Base-by-base conservation (phyloP, 345 rosid species). In the Syzygium oleosum region DNA sequence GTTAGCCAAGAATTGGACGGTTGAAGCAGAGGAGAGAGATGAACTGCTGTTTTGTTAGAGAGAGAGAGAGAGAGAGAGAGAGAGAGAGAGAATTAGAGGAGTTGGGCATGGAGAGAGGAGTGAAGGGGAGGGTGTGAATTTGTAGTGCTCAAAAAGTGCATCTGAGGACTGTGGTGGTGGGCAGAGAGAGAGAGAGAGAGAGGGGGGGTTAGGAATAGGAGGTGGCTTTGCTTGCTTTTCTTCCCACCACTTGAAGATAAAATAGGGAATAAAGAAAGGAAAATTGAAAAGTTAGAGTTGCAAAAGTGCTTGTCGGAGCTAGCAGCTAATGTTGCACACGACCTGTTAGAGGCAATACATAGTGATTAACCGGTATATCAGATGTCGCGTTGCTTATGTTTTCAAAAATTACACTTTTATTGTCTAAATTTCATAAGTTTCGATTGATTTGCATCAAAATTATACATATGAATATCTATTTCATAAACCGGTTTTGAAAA, bases 141-240 rank as follows among this genome's bases (percentile, higher is more conserved):
- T 94, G 94, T 94, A 94, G 96, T 86, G 79, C 84, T 84, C 87
- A 79, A 92, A 94, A 92, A 63, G 88, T 79, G 89, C 52, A 38
- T 17, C 49, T 34, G 49, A 9, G 23, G 12, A 68, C 79, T 4
- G 80, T 34, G 46, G 80, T 16, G 78, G 43, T 16, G 43, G 41
- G 22, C 59, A 54, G 10, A 54, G 23, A 53, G 23, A 53, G 23
- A 53, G 9, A 53, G 56, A 53, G 56, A 54, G 23, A 54, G 58
- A 23, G n/a, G 29, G 4, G 86, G 61, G 34, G 51, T 6, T 73
- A 56, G 78, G 86, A 51, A 38, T 51, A 52, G 51, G 63, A 27
- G 27, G 6, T 2, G 1, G 29, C 9, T n/a, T 56, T 56, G 14
- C 29, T 58, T 58, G 49, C 51, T 85, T 11, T 34, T 85, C 88